Percentiles rank a stretch among this genome's conserved stretches.
Conservation (phyloP, 129 eudicot species). For the Chrysanthemum seticuspe region DNA sequence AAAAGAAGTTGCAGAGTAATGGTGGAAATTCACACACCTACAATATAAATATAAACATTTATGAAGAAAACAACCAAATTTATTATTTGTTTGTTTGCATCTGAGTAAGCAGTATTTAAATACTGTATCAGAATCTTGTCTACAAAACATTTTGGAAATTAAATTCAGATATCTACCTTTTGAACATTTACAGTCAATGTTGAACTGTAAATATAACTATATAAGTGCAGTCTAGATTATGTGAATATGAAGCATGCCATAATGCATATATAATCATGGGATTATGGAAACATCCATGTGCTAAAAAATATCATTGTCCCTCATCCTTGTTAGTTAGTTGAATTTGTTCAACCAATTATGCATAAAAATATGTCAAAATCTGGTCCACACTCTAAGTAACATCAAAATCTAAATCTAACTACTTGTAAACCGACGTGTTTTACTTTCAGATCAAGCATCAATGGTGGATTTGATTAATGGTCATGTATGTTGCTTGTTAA, state of each 20-base stretch:
- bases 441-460: not conserved
- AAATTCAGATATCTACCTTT: not conserved
- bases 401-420: not conserved
- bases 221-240: constrained; percentile 4
- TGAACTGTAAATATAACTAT: not conserved
- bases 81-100: constrained; percentile 37
- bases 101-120: constrained; percentile 14
- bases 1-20: constrained; percentile 35
- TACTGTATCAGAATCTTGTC: constrained; percentile 32
- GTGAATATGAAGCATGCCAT: constrained; percentile 27
- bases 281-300: constrained; percentile 63
- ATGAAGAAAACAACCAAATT: constrained; percentile 30
- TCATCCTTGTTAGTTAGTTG: constrained; percentile 33
- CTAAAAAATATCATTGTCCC: constrained; percentile 53
- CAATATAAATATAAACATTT: constrained; percentile 10
- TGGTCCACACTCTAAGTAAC: constrained; percentile 23
- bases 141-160: constrained; percentile 13
- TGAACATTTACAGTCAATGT: constrained; percentile 19
- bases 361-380: not conserved
- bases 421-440: not conserved
- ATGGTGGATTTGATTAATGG: too few species aligned
- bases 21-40: constrained; percentile 34
- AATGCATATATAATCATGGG: constrained; percentile 22
- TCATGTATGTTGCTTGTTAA: not conserved
- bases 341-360: constrained; percentile 19